phyloP scores from a whole-genome alignment of 768 basidiomycete species.

The Hypholoma fasciculare region DNA sequence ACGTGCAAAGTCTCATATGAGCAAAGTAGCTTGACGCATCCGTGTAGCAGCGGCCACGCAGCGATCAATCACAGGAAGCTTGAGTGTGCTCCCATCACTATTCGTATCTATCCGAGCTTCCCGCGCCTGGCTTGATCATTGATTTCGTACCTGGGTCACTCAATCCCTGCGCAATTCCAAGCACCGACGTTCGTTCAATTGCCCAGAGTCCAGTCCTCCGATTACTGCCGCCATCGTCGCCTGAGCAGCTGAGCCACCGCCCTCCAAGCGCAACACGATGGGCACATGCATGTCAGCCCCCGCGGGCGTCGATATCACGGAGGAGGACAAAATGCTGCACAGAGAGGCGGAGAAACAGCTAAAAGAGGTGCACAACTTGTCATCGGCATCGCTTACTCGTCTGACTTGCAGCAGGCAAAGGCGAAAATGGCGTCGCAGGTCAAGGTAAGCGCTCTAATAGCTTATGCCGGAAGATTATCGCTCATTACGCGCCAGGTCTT shows the following conservation, averaged over 20 bases:
- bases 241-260: not conserved
- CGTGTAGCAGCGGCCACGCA: too few relatives aligned
- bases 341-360: constrained; percentile 76
- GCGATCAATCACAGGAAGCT: not conserved
- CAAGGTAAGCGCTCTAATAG: constrained; percentile 49
- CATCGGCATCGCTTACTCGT: not conserved
- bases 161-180: not conserved
- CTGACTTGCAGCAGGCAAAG: constrained; percentile 56
- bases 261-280: constrained; percentile 40
- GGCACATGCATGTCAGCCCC: constrained; percentile 78
- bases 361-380: constrained; percentile 56
- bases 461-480: constrained; percentile 2
- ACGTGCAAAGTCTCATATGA: not conserved
- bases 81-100: not conserved
- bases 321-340: constrained; percentile 67
- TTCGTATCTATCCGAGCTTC: not conserved
- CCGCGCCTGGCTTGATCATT: not conserved
- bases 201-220: too few relatives aligned
- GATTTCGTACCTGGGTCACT: not conserved
- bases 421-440: constrained; percentile 69
- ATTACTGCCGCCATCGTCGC: too few relatives aligned
- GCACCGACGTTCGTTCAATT: not conserved
- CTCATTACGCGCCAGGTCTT: constrained; percentile 55
- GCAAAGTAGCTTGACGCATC: not conserved
- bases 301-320: constrained; percentile 56